phyloP scores from a whole-genome alignment of 1,284 basidiomycete species.

The Cryptococcus deneoformans region DNA sequence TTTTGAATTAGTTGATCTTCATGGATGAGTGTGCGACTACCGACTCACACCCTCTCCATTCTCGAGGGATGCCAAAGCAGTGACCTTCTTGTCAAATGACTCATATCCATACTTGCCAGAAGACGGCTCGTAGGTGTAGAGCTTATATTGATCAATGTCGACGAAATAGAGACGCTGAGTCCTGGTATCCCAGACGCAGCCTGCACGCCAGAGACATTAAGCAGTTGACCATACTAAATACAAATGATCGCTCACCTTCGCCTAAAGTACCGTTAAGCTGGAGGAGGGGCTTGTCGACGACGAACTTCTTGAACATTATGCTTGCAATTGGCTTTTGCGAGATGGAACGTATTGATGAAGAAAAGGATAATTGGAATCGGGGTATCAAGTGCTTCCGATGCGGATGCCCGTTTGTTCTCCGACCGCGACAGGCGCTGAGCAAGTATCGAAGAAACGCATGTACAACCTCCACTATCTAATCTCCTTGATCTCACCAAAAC shows the following conservation, averaged over 20 bases:
- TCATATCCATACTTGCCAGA: slow-evolving; percentile 18
- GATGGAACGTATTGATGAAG: too few relatives aligned
- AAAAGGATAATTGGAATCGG: too few relatives aligned
- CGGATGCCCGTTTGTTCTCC: too few relatives aligned
- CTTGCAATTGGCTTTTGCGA: too few relatives aligned
- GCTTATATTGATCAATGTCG: slow-evolving; percentile 22
- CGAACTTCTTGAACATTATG: slow-evolving; percentile 4
- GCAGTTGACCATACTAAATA: neutral
- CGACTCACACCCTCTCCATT: slow-evolving; percentile 17
- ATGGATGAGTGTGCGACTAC: neutral
- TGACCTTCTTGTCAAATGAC: slow-evolving; percentile 18
- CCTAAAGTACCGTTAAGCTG: slow-evolving; percentile 16
- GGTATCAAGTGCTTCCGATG: too few relatives aligned
- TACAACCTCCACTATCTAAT: too few relatives aligned
- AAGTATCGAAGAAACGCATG: too few relatives aligned
- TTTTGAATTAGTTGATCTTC: neutral
- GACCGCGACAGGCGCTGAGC: too few relatives aligned
- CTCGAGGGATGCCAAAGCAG: slow-evolving; percentile 10
- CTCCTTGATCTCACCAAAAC: too few relatives aligned
- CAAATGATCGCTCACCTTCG: slow-evolving; percentile 14
- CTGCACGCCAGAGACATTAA: neutral
- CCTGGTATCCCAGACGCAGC: slow-evolving; percentile 10
- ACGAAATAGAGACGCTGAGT: slow-evolving; percentile 22
- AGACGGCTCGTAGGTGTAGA: slow-evolving; percentile 20
- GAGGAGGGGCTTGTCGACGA: slow-evolving; percentile 14